phyloP scores from a whole-genome alignment of 257 asterid species.

The Marsdenia floribunda region DNA sequence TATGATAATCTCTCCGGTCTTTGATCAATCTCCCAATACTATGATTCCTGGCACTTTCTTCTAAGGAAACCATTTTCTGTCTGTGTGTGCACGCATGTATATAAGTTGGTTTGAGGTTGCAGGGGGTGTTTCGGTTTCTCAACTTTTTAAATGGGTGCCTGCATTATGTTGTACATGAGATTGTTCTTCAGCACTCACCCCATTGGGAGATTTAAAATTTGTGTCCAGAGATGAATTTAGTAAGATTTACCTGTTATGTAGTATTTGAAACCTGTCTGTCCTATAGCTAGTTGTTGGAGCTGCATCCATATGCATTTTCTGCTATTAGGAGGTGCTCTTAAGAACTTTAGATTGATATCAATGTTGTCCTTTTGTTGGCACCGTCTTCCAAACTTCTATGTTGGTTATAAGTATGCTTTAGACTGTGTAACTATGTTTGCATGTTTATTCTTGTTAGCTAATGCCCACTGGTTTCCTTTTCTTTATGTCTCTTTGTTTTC shows the following conservation, averaged over 20 bases:
- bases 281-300: not conserved
- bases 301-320: not conserved
- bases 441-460: not conserved
- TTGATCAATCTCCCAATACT: not conserved
- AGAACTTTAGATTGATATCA: not conserved
- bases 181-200: too few species aligned
- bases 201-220: too few species aligned
- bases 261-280: not conserved
- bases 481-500: not conserved
- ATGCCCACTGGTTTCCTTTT: not conserved
- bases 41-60: not conserved
- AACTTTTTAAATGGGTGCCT: not conserved
- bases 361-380: not conserved
- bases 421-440: not conserved
- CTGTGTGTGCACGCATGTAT: not conserved
- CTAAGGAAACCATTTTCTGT: not conserved
- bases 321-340: not conserved
- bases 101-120: not conserved
- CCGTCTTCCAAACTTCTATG: not conserved
- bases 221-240: not conserved
- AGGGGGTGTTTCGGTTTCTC: not conserved
- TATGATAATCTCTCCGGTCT: too few species aligned
- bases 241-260: not conserved
- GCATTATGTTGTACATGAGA: not conserved
- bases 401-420: not conserved